phyloP scores from a whole-genome alignment of 192 early-diverging fungal genomes.

The Piromyces sp. region DNA sequence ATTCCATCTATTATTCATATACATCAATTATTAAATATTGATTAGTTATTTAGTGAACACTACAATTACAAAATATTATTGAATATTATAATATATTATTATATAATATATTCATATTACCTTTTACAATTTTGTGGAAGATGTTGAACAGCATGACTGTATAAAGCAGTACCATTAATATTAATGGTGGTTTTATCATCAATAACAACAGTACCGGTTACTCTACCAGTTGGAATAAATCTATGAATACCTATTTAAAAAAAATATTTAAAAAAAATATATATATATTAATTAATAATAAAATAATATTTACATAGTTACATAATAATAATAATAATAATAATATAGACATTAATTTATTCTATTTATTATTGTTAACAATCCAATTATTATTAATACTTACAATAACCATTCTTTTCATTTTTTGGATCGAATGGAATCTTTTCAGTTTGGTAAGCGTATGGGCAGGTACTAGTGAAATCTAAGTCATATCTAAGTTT shows the following conservation, averaged over 20 bases:
- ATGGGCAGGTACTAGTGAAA: not conserved
- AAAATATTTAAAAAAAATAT: not conserved
- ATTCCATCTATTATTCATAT: not conserved
- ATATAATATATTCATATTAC: too few relatives aligned
- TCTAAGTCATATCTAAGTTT: not conserved
- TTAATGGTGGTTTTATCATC: conserved; percentile 42
- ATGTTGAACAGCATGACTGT: conserved; percentile 72
- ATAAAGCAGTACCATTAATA: conserved; percentile 50
- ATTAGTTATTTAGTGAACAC: too few relatives aligned
- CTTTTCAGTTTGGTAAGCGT: not conserved
- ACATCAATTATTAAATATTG: too few relatives aligned
- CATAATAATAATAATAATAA: too few relatives aligned
- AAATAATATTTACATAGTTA: too few relatives aligned
- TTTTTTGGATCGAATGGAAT: not conserved
- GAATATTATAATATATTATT: too few relatives aligned
- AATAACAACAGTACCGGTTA: conserved; percentile 52
- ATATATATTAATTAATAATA: too few relatives aligned
- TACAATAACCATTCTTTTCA: not conserved
- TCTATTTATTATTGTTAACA: too few relatives aligned
- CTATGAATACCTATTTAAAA: conserved; percentile 27
- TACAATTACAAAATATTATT: too few relatives aligned
- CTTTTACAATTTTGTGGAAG: conserved; percentile 54
- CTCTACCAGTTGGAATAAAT: conserved; percentile 65
- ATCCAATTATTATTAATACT: not conserved
- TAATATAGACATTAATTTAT: too few relatives aligned